Evolutionary conservation across 257 asterid species (phyloP).

Genomic region (Gardenia jasminoides): DNA sequence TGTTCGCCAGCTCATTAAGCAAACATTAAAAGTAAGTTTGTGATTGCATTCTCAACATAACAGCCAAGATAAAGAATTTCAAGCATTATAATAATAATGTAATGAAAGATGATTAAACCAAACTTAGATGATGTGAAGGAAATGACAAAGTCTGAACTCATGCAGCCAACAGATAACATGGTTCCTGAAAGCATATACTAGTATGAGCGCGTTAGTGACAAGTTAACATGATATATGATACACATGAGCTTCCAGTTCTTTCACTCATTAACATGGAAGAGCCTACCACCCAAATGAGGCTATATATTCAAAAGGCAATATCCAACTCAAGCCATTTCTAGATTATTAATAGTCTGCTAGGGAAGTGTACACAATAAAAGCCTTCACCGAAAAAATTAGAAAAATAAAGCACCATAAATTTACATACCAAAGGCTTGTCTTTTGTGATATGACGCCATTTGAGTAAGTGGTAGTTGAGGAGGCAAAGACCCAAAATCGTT

Average conservation of each 20-base stretch:
- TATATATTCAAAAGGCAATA: neutral
- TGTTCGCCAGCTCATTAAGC: neutral
- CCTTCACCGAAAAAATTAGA: neutral
- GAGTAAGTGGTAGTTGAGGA: slow-evolving; percentile 33
- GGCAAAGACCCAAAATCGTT: slow-evolving; percentile 42
- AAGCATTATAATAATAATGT: neutral
- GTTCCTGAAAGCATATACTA: neutral
- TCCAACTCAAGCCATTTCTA: neutral
- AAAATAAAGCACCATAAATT: neutral
- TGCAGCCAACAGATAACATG: neutral
- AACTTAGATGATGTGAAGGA: neutral
- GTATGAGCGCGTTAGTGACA: neutral
- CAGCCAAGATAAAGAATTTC: neutral
- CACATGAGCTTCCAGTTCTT: neutral
- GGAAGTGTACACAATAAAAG: neutral
- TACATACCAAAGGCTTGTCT: slow-evolving; percentile 86
- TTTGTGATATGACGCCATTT: slow-evolving; percentile 67
- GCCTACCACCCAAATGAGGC: neutral
- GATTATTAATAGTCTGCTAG: neutral
- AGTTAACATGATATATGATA: neutral
- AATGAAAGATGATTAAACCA: neutral
- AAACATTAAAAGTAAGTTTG: neutral
- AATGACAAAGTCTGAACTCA: neutral
- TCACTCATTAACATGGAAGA: neutral
- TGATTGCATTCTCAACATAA: neutral